phyloP scores from a whole-genome alignment of 371 early-diverging fungal species.

The Mortierella sp. region DNA sequence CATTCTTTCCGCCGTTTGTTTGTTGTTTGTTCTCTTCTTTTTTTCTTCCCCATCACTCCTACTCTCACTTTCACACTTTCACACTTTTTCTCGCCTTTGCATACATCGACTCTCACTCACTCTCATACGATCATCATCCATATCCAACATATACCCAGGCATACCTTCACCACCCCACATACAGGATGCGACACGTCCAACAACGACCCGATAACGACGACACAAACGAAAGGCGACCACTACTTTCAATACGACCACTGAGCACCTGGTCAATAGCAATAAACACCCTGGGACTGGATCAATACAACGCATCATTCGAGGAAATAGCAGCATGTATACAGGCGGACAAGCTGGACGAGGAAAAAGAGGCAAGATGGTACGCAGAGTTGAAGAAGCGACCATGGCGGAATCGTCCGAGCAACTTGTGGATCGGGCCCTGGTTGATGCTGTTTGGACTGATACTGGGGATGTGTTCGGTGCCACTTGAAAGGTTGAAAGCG shows the following conservation, averaged over 20 bases:
- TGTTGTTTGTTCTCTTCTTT: background rate
- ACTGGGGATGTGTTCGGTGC: background rate
- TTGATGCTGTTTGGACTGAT: background rate
- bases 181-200: background rate
- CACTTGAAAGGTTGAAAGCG: constrained; percentile 13
- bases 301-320: background rate
- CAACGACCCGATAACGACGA: background rate
- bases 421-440: constrained; percentile 20
- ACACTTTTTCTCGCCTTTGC: background rate
- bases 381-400: background rate
- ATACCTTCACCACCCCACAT: background rate
- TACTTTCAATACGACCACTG: background rate
- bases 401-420: constrained; percentile 24
- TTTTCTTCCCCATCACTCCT: background rate
- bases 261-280: background rate
- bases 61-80: background rate
- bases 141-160: background rate
- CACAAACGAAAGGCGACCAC: background rate
- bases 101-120: background rate
- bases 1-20: no score
- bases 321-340: background rate
- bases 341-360: constrained; percentile 2
- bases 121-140: background rate
- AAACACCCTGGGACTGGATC: background rate
- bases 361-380: constrained; percentile 19